These are phyloP conservation scores for Leccinum incarnatum DNA, from an alignment of 768 basidiomycete genomes.

Conservation along the genomic window DNA sequence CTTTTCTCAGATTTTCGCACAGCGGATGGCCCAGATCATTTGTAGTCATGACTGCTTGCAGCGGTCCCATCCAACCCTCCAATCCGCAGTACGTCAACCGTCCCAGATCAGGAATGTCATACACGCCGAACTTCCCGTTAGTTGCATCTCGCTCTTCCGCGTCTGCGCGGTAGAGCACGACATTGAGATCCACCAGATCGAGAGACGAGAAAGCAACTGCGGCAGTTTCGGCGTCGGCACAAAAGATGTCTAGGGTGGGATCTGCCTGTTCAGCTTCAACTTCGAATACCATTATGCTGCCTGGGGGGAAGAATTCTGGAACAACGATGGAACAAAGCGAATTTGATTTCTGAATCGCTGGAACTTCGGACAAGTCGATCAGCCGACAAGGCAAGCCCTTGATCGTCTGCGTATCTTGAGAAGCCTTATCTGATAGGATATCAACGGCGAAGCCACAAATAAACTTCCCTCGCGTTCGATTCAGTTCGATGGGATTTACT, in stretches of 20 bases:
- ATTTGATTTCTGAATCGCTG: constrained; percentile 61
- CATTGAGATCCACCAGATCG: constrained; percentile 85
- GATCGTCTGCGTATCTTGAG: constrained; percentile 50
- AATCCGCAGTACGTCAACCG: constrained; percentile 88
- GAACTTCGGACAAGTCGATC: constrained; percentile 57
- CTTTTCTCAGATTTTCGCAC: constrained; percentile 82
- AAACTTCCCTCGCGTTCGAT: constrained; percentile 74
- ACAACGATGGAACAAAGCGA: constrained; percentile 76
- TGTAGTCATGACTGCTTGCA: constrained; percentile 78
- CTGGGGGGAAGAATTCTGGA: constrained; percentile 92
- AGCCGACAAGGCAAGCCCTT: constrained; percentile 73
- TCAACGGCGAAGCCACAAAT: constrained; percentile 76
- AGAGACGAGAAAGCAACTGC: constrained; percentile 71
- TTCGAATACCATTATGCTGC: constrained; percentile 89
- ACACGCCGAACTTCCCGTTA: constrained; percentile 73
- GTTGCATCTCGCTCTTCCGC: constrained; percentile 92
- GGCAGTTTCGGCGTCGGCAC: constrained; percentile 66
- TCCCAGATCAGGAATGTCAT: constrained; percentile 74
- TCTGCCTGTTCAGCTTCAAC: constrained; percentile 80
- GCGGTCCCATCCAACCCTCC: constrained; percentile 94
- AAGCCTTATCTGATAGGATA: constrained; percentile 57
- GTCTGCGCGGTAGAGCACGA: constrained; percentile 81
- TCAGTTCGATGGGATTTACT: constrained; percentile 86
- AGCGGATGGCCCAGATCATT: constrained; percentile 95
- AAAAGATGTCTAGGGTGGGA: constrained; percentile 66